Evolutionary conservation across 495 filamentous ascomycete species (phyloP).

Genomic region (Daldinia bambusicola): DNA sequence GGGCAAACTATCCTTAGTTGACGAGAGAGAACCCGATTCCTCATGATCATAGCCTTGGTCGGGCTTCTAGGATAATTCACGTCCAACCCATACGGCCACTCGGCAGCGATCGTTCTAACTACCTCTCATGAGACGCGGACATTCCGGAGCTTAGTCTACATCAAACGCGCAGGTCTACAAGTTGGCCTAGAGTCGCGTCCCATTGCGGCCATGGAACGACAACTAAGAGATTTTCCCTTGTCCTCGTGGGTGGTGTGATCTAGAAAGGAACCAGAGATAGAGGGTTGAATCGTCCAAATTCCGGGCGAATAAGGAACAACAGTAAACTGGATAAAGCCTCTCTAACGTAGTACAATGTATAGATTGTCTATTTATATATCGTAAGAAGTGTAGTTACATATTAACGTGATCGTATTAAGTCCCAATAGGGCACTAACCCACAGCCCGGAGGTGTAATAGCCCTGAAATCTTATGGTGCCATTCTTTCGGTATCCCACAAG

Average conservation of each 20-base stretch:
- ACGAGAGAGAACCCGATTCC: neutral
- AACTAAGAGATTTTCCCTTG: conserved; percentile 4
- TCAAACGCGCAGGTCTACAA: conserved; percentile 12
- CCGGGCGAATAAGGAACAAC: neutral
- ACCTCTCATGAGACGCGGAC: conserved; percentile 6
- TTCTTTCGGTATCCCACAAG: neutral
- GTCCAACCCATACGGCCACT: conserved; percentile 3
- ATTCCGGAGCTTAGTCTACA: conserved; percentile 16
- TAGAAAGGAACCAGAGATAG: conserved; percentile 1
- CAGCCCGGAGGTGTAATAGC: neutral
- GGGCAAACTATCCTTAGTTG: conserved; percentile 5
- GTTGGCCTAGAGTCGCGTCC: conserved; percentile 5
- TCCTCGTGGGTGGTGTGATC: conserved; percentile 2
- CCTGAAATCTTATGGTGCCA: neutral
- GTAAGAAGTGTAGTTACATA: neutral
- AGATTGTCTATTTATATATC: conserved; percentile 4
- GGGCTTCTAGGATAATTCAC: conserved; percentile 1
- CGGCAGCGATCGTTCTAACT: neutral
- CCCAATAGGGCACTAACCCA: neutral
- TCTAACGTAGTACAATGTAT: neutral
- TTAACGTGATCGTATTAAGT: neutral
- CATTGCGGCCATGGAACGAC: neutral
- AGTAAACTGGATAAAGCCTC: neutral
- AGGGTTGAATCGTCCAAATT: neutral
- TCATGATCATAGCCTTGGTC: neutral